phyloP scores from a whole-genome alignment of 345 rosid genomes.

The Lenwebbia sp. region DNA sequence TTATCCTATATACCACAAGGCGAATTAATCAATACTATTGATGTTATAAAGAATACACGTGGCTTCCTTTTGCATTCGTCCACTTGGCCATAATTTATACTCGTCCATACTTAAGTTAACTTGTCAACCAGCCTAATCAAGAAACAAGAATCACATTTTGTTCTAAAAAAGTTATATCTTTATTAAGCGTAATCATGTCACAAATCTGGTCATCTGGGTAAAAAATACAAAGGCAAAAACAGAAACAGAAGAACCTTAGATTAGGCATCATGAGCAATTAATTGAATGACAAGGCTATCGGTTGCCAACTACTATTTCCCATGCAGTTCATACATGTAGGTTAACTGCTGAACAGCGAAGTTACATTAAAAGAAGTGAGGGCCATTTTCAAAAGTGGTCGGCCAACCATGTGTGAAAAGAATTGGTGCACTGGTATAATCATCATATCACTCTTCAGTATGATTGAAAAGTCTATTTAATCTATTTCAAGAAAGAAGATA shows the following conservation, averaged over 20 bases:
- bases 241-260: not conserved
- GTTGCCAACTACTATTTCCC: not conserved
- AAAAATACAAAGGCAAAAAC: not conserved
- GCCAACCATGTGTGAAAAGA: not conserved
- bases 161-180: not conserved
- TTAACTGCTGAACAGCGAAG: not conserved
- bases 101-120: not conserved
- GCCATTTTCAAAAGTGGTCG: not conserved
- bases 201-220: not conserved
- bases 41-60: not conserved
- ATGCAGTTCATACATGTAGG: not conserved
- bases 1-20: not conserved
- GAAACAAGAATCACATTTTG: not conserved
- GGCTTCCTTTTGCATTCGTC: not conserved
- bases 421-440: not conserved
- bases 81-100: not conserved
- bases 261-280: not conserved
- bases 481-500: not conserved
- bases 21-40: not conserved
- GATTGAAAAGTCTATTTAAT: not conserved
- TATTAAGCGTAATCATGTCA: not conserved
- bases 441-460: not conserved
- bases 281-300: not conserved
- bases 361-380: not conserved
- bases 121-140: not conserved